Conservation (phyloP, 1,284 basidiomycete species). For the Leccinum huronense region DNA sequence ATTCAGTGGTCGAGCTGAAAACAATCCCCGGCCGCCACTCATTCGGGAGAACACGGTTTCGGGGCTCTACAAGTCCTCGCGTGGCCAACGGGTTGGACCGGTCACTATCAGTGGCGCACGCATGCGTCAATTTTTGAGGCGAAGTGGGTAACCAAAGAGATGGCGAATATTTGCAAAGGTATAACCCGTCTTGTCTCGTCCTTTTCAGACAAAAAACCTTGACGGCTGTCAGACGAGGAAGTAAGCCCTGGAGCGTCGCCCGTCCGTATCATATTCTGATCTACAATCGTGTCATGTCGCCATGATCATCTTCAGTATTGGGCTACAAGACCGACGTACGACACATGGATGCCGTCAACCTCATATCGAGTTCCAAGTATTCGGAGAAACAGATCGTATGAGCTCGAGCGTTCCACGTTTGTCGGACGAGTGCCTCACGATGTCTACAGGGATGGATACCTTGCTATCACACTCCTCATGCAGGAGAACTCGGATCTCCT, state of each 20-base stretch:
- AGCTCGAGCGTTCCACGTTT: not conserved
- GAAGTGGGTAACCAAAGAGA: constrained; percentile 98
- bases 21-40: constrained; percentile 61
- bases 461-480: constrained; percentile 96
- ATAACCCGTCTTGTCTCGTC: constrained; percentile 28
- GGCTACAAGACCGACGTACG: constrained; percentile 99
- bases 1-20: constrained; percentile 64
- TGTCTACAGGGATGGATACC: constrained; percentile 72
- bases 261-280: constrained; percentile 11
- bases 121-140: too few relatives aligned
- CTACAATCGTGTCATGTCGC: constrained; percentile 54
- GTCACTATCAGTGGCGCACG: too few relatives aligned
- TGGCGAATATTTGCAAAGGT: constrained; percentile 99
- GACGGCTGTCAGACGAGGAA: constrained; percentile 99
- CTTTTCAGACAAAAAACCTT: constrained; percentile 79
- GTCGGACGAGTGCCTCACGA: constrained; percentile 14
- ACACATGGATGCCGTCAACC: constrained; percentile 98
- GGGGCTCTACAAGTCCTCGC: constrained; percentile 57
- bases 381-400: constrained; percentile 99
- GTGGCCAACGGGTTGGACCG: too few relatives aligned
- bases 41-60: constrained; percentile 67
- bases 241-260: constrained; percentile 47
- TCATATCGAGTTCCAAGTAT: constrained; percentile 94
- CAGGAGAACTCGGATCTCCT: constrained; percentile 98
- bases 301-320: constrained; percentile 98